phyloP scores from a whole-genome alignment of 1,139 yeast species.

The Candida sp. region DNA sequence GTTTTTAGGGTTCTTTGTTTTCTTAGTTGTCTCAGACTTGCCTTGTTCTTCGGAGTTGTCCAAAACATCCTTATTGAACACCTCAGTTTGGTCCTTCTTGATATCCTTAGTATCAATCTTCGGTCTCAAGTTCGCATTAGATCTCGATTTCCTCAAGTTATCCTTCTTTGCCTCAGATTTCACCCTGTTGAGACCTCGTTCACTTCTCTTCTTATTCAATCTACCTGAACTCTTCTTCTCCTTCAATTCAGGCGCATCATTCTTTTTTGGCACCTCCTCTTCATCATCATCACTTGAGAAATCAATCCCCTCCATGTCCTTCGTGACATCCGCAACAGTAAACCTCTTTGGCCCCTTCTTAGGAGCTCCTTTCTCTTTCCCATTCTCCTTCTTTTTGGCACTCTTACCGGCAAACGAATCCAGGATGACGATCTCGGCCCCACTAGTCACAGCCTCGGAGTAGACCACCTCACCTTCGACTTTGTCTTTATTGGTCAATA shows the following conservation, averaged over 20 bases:
- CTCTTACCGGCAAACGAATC: slow-evolving; percentile 4
- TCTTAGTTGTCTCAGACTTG: not conserved
- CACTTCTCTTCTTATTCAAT: slow-evolving; percentile 3
- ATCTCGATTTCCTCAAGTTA: not conserved
- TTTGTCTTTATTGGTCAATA: slow-evolving; percentile 14
- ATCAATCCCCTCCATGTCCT: slow-evolving; percentile 27
- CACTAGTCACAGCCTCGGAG: not conserved
- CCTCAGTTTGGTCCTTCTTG: too few species aligned
- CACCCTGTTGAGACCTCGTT: not conserved
- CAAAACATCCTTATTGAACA: too few species aligned
- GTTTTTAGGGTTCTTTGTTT: too few species aligned
- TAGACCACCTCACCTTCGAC: not conserved
- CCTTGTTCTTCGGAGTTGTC: not conserved
- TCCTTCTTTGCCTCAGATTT: not conserved
- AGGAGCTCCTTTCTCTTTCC: not conserved
- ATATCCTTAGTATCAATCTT: not conserved
- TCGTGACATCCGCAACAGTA: slow-evolving; percentile 25
- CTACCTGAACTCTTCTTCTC: not conserved
- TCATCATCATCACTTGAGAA: slow-evolving; percentile 27
- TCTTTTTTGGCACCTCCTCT: not conserved
- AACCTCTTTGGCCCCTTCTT: slow-evolving; percentile 7
- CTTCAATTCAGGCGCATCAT: not conserved
- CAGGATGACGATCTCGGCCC: slow-evolving; percentile 6
- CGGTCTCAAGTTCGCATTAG: not conserved
- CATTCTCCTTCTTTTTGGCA: slow-evolving; percentile 1